Evolutionary conservation across 2,329 filamentous ascomycete genomes (phyloP), one percentile per base, ranked within the genome.

Genomic region (Plenodomus tracheiphilus): DNA sequence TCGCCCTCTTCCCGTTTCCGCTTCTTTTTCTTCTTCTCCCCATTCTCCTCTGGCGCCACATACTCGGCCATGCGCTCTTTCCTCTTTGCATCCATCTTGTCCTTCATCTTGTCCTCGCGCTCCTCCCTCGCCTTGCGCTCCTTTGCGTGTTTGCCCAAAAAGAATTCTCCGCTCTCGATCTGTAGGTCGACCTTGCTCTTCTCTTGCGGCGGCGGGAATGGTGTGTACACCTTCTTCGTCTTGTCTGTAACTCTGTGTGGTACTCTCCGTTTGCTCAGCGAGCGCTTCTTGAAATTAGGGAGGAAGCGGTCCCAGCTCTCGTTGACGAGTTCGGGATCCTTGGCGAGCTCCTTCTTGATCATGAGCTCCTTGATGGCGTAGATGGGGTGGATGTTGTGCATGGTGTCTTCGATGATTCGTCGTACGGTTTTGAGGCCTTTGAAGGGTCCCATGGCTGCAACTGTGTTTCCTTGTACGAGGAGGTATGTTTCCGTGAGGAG

Each of bases 181-280:
- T 99, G 93, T 74, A 91, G 77, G 75, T 99, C 94, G 64, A 99
- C 84, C 84, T 97, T 99, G 84, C 92, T 97, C 89, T 96, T 96
- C 81, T 99, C 93, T 59, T 92, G 91, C 37, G 91, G 84, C 6
- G 94, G 94, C 41, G 94, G 94, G 85, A 99, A 99, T 9, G 94
- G 93, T 58, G 95, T 99, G 80, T 97, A 99, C 11, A 81, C 75
- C 82, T 96, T 97, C 83, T 93, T 96, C 70, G 79, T 75, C 82
- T 99, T 99, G 79, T 99, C 92, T 45, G 84, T 91, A 69, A 99
- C 86, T 67, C 89, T 91, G 79, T 84, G 84, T 0, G 94, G 95
- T 62, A 86, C 85, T 60, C 85, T 84, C 59, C 94, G 83, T 78
- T 91, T 92, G 77, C 85, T 91, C 58, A 97, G 81, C 47, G 87